These are phyloP conservation scores for Boletus rufocinnamomeus DNA, from an alignment of 768 basidiomycete genomes.

Conservation along the genomic window DNA sequence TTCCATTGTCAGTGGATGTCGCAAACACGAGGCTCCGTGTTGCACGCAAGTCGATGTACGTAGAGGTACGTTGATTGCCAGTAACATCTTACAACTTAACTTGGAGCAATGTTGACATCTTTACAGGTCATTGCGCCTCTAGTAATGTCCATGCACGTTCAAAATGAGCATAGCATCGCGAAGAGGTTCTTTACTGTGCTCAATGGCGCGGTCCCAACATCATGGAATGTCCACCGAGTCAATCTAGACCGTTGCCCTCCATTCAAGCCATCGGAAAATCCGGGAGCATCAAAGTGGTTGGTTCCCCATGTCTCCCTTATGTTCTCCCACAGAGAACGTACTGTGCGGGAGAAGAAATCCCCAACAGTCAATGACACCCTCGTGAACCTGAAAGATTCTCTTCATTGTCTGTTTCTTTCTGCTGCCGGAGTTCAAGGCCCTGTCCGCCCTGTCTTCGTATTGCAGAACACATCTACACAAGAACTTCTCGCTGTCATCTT, in stretches of 20 bases:
- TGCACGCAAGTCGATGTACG: slow-evolving; percentile 56
- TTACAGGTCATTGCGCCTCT: slow-evolving; percentile 26
- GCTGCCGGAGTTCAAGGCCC: slow-evolving; percentile 27
- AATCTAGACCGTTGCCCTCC: slow-evolving; percentile 38
- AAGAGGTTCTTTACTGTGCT: slow-evolving; percentile 34
- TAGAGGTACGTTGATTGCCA: slow-evolving; percentile 33
- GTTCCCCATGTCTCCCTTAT: slow-evolving; percentile 32
- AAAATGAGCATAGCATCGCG: slow-evolving; percentile 22
- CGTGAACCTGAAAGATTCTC: slow-evolving; percentile 35
- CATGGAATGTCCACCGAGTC: slow-evolving; percentile 44
- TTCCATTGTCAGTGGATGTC: slow-evolving; percentile 48
- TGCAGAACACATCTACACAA: slow-evolving; percentile 18
- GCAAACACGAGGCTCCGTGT: slow-evolving; percentile 42
- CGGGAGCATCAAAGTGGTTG: slow-evolving; percentile 33
- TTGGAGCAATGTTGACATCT: background rate
- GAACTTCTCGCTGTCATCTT: slow-evolving; percentile 46
- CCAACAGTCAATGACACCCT: slow-evolving; percentile 25
- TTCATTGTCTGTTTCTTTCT: slow-evolving; percentile 32
- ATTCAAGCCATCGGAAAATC: slow-evolving; percentile 26
- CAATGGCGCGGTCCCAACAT: slow-evolving; percentile 11
- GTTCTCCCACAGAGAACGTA: slow-evolving; percentile 36
- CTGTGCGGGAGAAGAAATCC: background rate
- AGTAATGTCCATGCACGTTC: slow-evolving; percentile 15
- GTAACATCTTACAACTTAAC: background rate
- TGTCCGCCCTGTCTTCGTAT: slow-evolving; percentile 20